Conservation (phyloP, 1,284 basidiomycete species). For the Boletus chippewaensis region DNA sequence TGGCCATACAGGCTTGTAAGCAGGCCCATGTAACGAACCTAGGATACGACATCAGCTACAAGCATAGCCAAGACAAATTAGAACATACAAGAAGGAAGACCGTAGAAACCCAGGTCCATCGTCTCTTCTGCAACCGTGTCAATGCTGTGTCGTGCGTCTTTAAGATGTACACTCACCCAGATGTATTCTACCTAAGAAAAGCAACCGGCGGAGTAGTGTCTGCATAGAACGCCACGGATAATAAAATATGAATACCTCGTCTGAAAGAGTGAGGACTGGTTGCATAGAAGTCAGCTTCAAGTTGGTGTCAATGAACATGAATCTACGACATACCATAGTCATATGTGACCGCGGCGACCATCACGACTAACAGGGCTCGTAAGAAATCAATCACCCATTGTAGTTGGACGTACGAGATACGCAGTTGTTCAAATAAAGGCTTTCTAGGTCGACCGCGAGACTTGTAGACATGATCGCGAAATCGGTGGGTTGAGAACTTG, state of each 20-base stretch:
- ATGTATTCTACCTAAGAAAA: constrained; percentile 7
- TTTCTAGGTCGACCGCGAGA: neutral
- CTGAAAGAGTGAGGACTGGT: constrained; percentile 6
- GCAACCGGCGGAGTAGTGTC: neutral
- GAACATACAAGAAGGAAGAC: constrained; percentile 6
- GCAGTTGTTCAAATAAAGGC: constrained; percentile 10
- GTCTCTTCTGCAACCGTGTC: constrained; percentile 1
- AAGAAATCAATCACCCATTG: neutral
- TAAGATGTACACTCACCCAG: constrained; percentile 1
- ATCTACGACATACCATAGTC: constrained; percentile 7
- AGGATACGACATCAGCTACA: neutral
- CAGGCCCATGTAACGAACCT: constrained; percentile 12
- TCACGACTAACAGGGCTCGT: neutral
- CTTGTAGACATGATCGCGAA: constrained; percentile 4
- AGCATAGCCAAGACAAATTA: neutral
- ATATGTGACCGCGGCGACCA: neutral
- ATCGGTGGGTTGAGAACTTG: neutral
- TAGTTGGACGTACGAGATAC: constrained; percentile 4
- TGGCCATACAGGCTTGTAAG: neutral
- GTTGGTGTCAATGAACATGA: neutral
- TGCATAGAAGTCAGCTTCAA: neutral
- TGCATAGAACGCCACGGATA: neutral
- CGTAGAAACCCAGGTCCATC: constrained; percentile 9
- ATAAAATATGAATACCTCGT: constrained; percentile 3
- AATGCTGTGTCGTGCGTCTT: neutral